phyloP scores from a whole-genome alignment of 2,329 filamentous ascomycete genomes.

The Claviceps spartinae region DNA sequence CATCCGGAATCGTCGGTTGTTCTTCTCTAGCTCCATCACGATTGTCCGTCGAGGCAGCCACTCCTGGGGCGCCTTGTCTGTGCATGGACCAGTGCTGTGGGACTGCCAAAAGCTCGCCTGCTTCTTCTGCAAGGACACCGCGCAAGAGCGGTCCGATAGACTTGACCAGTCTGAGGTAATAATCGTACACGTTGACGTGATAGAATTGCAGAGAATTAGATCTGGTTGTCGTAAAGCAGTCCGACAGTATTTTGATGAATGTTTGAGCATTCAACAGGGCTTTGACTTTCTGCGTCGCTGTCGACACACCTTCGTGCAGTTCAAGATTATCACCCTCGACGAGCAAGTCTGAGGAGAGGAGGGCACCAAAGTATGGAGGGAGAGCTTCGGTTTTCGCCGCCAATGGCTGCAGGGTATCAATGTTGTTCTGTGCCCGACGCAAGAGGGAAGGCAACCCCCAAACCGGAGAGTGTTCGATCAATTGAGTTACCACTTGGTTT shows the following conservation, averaged over 20 bases:
- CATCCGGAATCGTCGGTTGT: slow-evolving; percentile 19
- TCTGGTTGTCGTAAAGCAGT: slow-evolving; percentile 59
- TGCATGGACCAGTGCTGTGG: slow-evolving; percentile 50
- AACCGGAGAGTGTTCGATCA: slow-evolving; percentile 70
- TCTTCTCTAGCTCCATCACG: slow-evolving; percentile 9
- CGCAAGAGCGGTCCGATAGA: slow-evolving; percentile 66
- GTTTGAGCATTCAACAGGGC: slow-evolving; percentile 64
- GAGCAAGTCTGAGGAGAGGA: slow-evolving; percentile 35
- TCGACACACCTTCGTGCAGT: slow-evolving; percentile 29
- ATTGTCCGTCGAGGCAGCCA: slow-evolving; percentile 11
- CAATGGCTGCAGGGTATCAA: slow-evolving; percentile 56
- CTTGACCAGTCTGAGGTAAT: slow-evolving; percentile 61
- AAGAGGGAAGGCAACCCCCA: slow-evolving; percentile 72
- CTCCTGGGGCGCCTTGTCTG: slow-evolving; percentile 16
- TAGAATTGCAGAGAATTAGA: slow-evolving; percentile 53
- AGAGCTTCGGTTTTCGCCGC: slow-evolving; percentile 33
- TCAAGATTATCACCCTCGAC: slow-evolving; percentile 19
- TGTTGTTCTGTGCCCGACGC: slow-evolving; percentile 54
- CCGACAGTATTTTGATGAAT: slow-evolving; percentile 59
- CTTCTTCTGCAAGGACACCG: slow-evolving; percentile 74
- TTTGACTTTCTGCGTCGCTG: slow-evolving; percentile 68
- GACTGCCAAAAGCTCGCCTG: slow-evolving; percentile 57
- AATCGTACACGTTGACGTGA: slow-evolving; percentile 70
- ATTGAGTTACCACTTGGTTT: slow-evolving; percentile 57
- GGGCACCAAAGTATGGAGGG: slow-evolving; percentile 58